A percentile compares a stretch with the other conserved stretches of the same genome.
phyloP scores from a whole-genome alignment of 2,329 filamentous ascomycete species.

The Penicillium expansum region DNA sequence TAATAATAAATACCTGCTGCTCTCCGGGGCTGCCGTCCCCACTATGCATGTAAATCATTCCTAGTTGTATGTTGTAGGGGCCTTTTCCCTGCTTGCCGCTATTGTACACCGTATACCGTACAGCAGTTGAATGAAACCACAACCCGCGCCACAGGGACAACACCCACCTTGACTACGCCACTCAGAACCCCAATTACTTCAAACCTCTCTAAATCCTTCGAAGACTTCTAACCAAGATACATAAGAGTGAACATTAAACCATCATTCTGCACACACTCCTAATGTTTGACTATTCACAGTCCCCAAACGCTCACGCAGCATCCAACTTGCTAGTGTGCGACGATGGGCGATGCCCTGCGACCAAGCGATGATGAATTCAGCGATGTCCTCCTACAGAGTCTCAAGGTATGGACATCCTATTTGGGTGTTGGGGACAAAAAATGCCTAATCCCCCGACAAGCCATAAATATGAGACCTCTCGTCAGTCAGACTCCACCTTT shows the following conservation, averaged over 20 bases:
- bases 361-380: neutral
- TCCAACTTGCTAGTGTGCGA: neutral
- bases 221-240: neutral
- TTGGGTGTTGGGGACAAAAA: constrained; percentile 7
- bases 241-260: neutral
- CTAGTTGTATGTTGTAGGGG: too few species aligned
- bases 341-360: too few species aligned
- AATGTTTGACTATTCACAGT: neutral
- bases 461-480: constrained; percentile 17
- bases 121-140: neutral
- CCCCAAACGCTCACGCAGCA: neutral
- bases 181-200: neutral
- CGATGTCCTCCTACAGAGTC: constrained; percentile 17
- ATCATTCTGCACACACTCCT: neutral
- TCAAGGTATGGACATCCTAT: constrained; percentile 19
- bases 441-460: constrained; percentile 9
- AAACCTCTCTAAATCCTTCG: neutral
- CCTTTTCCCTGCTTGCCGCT: neutral
- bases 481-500: constrained; percentile 17
- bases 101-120: neutral
- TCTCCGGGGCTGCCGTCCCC: too few species aligned
- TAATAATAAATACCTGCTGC: too few species aligned
- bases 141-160: neutral
- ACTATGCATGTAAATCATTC: neutral
- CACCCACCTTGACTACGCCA: neutral